These are phyloP conservation scores for Ophiostoma fasciatum DNA, from an alignment of 2,329 filamentous ascomycete species.

Conservation along the genomic window DNA sequence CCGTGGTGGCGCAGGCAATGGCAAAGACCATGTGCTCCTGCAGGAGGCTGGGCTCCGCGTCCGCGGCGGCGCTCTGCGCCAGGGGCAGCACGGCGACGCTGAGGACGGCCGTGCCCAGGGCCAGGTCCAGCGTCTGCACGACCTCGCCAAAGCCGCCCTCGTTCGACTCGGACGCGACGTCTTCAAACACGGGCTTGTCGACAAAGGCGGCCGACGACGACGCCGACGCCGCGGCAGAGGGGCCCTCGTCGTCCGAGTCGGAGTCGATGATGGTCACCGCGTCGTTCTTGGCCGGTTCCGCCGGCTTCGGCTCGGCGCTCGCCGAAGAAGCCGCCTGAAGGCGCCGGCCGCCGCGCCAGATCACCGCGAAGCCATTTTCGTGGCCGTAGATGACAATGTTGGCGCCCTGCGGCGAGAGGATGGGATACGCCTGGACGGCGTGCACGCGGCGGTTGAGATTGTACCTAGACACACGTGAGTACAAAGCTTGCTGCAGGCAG, in stretches of 20 bases:
- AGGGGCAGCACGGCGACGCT: slow-evolving; percentile 42
- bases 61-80: slow-evolving; percentile 31
- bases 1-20: slow-evolving; percentile 41
- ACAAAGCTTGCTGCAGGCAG: not conserved
- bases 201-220: slow-evolving; percentile 21
- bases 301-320: slow-evolving; percentile 10
- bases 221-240: slow-evolving; percentile 10
- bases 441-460: slow-evolving; percentile 42
- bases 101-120: slow-evolving; percentile 38
- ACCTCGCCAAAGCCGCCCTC: slow-evolving; percentile 38
- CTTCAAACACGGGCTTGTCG: slow-evolving; percentile 45
- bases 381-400: slow-evolving; percentile 49
- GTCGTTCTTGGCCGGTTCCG: slow-evolving; percentile 22
- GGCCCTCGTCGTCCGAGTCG: slow-evolving; percentile 36
- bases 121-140: slow-evolving; percentile 45
- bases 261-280: slow-evolving; percentile 49
- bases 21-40: slow-evolving; percentile 46
- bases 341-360: slow-evolving; percentile 48
- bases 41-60: slow-evolving; percentile 34
- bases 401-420: slow-evolving; percentile 47
- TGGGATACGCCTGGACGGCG: slow-evolving; percentile 45
- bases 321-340: too few relatives aligned
- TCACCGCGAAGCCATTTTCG: slow-evolving; percentile 44
- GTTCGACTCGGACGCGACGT: slow-evolving; percentile 22
- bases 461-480: slow-evolving; percentile 28